A percentile compares a stretch with the other conserved stretches of the same genome.
Conservation (phyloP, 176 grass and related monocot genomes). For the bread wheat (Triticum aestivum) region IWGSC_CS_RefSeq_v2.1 NC_057812.1:35163714-35164213, state of each 20-base stretch:
- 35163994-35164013: neutral
- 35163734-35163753: neutral
- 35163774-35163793: neutral
- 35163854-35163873: neutral
- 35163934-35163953: neutral
- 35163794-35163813: neutral
- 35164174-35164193: neutral
- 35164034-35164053: neutral
- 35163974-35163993: neutral
- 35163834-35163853: too few relatives aligned
- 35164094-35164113: neutral
- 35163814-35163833: neutral
- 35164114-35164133: conserved; percentile 12
- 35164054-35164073: neutral
- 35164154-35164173: neutral
- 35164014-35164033: neutral
- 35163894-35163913: neutral
- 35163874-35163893: neutral
- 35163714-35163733: neutral
- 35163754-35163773: neutral
- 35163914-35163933: neutral
- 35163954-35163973: neutral
- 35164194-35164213: too few relatives aligned
- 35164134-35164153: neutral
- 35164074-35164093: neutral